These are phyloP conservation scores for Binderoboletus segoi DNA, from an alignment of 1,284 basidiomycete species.

Conservation along the genomic window DNA sequence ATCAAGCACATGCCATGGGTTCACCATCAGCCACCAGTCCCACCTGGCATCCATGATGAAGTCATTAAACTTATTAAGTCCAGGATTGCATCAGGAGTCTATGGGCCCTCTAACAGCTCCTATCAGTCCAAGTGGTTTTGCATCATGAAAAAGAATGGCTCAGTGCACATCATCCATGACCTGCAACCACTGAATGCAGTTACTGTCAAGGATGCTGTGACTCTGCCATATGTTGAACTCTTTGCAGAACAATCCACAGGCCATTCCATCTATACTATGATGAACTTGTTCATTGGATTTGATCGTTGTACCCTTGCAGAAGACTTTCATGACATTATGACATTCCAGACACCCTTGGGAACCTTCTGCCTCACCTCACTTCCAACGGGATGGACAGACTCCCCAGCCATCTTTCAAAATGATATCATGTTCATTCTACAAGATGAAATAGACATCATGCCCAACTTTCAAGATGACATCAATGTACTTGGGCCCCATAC, in stretches of 20 bases:
- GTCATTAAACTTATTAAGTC: conserved; percentile 35
- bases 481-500: conserved; percentile 3
- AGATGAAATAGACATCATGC: conserved; percentile 33
- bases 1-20: conserved; percentile 29
- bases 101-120: conserved; percentile 37
- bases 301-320: background rate
- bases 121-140: conserved; percentile 32
- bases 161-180: too few relatives aligned
- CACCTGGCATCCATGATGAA: conserved; percentile 21
- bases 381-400: conserved; percentile 45
- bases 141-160: conserved; percentile 15
- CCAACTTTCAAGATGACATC: conserved; percentile 9
- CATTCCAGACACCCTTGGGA: conserved; percentile 31
- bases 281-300: too few relatives aligned
- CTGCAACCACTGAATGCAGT: conserved; percentile 32
- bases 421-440: conserved; percentile 38
- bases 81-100: conserved; percentile 38
- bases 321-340: conserved; percentile 25
- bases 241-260: conserved; percentile 14
- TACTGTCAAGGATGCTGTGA: conserved; percentile 24
- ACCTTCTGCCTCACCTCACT: conserved; percentile 24
- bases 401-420: background rate
- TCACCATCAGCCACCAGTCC: conserved; percentile 17
- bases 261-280: conserved; percentile 1
- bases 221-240: conserved; percentile 13